phyloP scores from a whole-genome alignment of 495 filamentous ascomycete genomes.

The Friedmanniomyces simplex region DNA sequence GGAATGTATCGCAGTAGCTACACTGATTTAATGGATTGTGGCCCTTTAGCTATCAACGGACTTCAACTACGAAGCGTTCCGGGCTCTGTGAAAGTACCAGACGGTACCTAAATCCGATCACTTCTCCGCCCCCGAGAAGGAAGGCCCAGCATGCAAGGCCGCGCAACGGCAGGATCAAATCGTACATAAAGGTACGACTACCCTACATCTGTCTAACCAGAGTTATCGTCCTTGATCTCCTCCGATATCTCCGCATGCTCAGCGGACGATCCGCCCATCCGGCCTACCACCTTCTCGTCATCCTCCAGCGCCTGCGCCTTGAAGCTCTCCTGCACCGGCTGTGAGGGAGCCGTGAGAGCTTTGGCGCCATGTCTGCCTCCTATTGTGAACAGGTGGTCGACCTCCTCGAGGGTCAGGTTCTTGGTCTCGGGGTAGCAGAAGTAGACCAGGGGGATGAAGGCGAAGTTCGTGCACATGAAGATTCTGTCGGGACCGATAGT shows the following conservation, averaged over 20 bases:
- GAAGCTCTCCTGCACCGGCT: slow-evolving; percentile 14
- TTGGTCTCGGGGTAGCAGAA: slow-evolving; percentile 19
- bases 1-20: too few relatives aligned
- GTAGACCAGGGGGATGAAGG: slow-evolving; percentile 19
- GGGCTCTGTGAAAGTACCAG: too few relatives aligned
- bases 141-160: too few relatives aligned
- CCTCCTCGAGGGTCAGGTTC: slow-evolving; percentile 20
- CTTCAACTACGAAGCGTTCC: too few relatives aligned
- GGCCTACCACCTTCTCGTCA: neutral
- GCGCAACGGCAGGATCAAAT: too few relatives aligned
- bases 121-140: too few relatives aligned
- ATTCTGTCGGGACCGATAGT: neutral
- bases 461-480: slow-evolving; percentile 14
- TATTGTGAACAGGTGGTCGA: slow-evolving; percentile 14
- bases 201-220: neutral
- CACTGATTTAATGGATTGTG: too few relatives aligned
- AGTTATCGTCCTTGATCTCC: slow-evolving; percentile 11
- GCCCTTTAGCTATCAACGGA: too few relatives aligned
- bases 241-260: slow-evolving; percentile 9
- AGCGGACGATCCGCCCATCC: neutral
- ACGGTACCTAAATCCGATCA: too few relatives aligned
- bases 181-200: too few relatives aligned
- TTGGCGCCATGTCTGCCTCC: slow-evolving; percentile 8
- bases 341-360: slow-evolving; percentile 1
- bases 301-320: slow-evolving; percentile 1